Base-by-base conservation (phyloP, 2,329 filamentous ascomycete species). In the Didymella glomerata region DNA sequence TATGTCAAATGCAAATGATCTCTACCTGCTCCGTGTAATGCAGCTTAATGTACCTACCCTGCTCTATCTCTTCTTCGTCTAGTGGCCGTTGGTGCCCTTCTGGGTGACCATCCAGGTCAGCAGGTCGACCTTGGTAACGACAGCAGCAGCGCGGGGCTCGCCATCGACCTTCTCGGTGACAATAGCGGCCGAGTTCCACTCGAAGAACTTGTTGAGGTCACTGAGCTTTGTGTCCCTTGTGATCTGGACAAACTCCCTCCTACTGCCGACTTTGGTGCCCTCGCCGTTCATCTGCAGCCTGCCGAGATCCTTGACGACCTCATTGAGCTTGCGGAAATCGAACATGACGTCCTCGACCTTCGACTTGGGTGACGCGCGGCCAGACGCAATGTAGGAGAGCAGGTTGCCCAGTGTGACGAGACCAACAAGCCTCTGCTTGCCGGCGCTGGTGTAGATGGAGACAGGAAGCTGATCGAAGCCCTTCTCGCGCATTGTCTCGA, bases 401-500 rank as follows among this genome's bases (percentile, higher is more conserved):
- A 98, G 84, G 79, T 99, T 98, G 44, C 96, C 95, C 27, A 99
- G 87, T 0, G 95, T 99, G 38, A 99, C 91, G 7, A 99, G 87
- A 32, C 95, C 95, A 49, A 96, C 92, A 7, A 99, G 90, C 71
- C 87, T 88, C 63, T 83, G 85, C 62, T 87, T 87, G 4, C 85
- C 85, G 18, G 88, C 81, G 0, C 88, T 84, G 10, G 71, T 65
- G 66, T 71, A 75, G 22, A 63, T 57, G 9, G 96, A 88, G 16
- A 99, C 95, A 42, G 95, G 95, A 41, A 99, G 89, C 80, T 99
- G 96, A 75, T 99, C 96, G 77, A 97, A 99, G 63, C 93, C 92
- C 81, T 95, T 96, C 74, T 99, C 95, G 68, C 94, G 92, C 95
- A 99, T 98, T 62, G 91, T 93, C 81, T 99, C 95, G 66, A 98